A percentile compares a stretch with the other conserved stretches of the same genome.
phyloP scores from a whole-genome alignment of 116 monocot species.

The Zostera marina region DNA sequence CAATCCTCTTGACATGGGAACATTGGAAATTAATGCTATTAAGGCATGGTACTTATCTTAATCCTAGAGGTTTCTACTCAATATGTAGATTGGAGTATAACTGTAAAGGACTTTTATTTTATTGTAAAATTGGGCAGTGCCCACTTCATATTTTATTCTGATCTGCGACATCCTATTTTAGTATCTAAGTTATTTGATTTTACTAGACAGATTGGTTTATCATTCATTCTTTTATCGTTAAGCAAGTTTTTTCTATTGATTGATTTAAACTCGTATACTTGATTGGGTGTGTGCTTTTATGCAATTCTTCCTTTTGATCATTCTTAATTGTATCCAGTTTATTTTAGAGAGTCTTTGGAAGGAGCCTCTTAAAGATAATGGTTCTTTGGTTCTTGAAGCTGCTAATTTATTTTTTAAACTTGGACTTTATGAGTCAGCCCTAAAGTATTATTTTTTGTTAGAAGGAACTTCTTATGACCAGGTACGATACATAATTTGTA shows the following conservation, averaged over 20 bases:
- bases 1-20: too few relatives aligned
- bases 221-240: too few relatives aligned
- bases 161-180: too few relatives aligned
- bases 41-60: too few relatives aligned
- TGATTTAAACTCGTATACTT: background rate
- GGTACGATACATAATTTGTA: background rate
- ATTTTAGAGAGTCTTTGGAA: conserved; percentile 28
- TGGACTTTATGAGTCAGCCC: conserved; percentile 40
- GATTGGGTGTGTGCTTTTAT: background rate
- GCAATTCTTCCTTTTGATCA: background rate
- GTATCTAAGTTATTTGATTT: too few relatives aligned
- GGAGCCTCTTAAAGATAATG: conserved; percentile 21
- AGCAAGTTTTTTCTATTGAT: background rate
- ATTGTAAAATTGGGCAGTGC: too few relatives aligned
- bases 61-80: too few relatives aligned
- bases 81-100: too few relatives aligned
- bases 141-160: too few relatives aligned
- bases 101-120: too few relatives aligned
- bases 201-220: too few relatives aligned
- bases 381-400: conserved; percentile 46
- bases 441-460: conserved; percentile 54
- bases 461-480: conserved; percentile 15
- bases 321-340: conserved; percentile 20
- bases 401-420: conserved; percentile 40
- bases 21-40: too few relatives aligned